These are phyloP conservation scores for Exidia glandulosa DNA, from an alignment of 768 basidiomycete species.

Conservation along the genomic window DNA sequence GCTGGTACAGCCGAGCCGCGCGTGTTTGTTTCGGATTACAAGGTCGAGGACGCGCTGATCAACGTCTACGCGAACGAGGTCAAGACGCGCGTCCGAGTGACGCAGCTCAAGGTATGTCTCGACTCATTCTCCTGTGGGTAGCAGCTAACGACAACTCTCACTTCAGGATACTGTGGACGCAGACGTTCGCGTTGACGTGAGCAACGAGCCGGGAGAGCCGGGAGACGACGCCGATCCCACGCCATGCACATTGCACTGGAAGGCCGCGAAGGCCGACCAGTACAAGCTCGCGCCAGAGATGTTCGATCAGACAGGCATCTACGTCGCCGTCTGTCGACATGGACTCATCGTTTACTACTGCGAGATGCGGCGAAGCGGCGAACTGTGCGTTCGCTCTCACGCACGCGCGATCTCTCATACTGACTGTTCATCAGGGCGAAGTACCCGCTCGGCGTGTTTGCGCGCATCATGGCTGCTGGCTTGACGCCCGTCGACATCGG, in stretches of 20 bases:
- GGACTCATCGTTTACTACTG: neutral
- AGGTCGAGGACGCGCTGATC: slow-evolving; percentile 14
- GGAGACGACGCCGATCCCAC: too few species aligned
- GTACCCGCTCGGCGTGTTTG: too few species aligned
- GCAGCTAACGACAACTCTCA: neutral
- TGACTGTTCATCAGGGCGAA: too few species aligned
- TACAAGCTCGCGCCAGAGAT: neutral
- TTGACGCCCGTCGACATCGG: too few species aligned
- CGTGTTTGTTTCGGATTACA: slow-evolving; percentile 12
- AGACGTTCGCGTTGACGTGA: too few species aligned
- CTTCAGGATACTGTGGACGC: too few species aligned
- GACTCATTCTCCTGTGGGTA: neutral
- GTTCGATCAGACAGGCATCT: slow-evolving; percentile 4
- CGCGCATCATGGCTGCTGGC: too few species aligned
- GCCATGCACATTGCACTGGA: slow-evolving; percentile 10
- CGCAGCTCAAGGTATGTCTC: slow-evolving; percentile 1
- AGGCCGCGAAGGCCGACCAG: slow-evolving; percentile 10
- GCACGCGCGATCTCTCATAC: too few species aligned
- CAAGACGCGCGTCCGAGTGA: neutral
- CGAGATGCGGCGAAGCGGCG: slow-evolving; percentile 6
- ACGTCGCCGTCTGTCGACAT: slow-evolving; percentile 3
- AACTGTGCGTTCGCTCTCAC: slow-evolving; percentile 4
- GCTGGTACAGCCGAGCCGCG: slow-evolving; percentile 7
- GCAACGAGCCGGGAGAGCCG: too few species aligned
- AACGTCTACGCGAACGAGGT: slow-evolving; percentile 23